phyloP scores from a whole-genome alignment of 805 yeast genomes.

The Saccharomyces eubayanus region DNA sequence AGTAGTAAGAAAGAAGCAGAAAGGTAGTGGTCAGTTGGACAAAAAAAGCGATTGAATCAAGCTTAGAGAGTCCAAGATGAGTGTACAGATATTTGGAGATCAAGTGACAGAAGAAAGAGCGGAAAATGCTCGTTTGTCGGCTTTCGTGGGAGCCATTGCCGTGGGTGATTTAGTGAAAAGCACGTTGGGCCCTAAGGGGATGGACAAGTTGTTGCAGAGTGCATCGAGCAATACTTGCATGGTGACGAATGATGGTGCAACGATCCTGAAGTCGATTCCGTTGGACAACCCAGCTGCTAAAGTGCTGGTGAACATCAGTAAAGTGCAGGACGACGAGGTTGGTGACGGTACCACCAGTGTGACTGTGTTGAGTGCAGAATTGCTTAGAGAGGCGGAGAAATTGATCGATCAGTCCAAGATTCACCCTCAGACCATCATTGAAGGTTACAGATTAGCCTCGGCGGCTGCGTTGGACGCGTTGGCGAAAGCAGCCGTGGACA shows the following conservation, averaged over 20 bases:
- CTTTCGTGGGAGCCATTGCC: slow-evolving; percentile 98
- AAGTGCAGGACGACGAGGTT: slow-evolving; percentile 96
- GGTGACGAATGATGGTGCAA: slow-evolving; percentile 97
- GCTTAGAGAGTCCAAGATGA: slow-evolving; percentile 17
- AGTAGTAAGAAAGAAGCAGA: not conserved
- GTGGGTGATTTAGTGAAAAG: slow-evolving; percentile 95
- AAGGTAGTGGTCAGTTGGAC: not conserved
- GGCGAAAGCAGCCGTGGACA: slow-evolving; percentile 67
- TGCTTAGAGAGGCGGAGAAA: slow-evolving; percentile 88
- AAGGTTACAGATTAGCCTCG: slow-evolving; percentile 87
- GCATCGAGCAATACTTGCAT: slow-evolving; percentile 69
- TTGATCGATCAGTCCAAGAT: slow-evolving; percentile 77
- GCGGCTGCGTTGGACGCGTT: slow-evolving; percentile 79
- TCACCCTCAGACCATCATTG: slow-evolving; percentile 96
- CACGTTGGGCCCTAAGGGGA: slow-evolving; percentile 96
- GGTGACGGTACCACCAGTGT: slow-evolving; percentile 99
- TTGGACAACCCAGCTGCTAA: slow-evolving; percentile 97
- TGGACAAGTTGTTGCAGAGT: slow-evolving; percentile 91
- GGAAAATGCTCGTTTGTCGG: slow-evolving; percentile 94
- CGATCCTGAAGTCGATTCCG: slow-evolving; percentile 87
- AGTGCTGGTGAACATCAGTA: slow-evolving; percentile 85
- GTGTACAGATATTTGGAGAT: slow-evolving; percentile 89
- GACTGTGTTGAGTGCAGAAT: slow-evolving; percentile 82
- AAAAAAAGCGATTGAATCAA: not conserved
- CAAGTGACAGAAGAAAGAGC: slow-evolving; percentile 97